These are phyloP conservation scores for Leersia perrieri DNA, from an alignment of 176 grass and related monocot genomes.

Conservation along the genomic window DNA sequence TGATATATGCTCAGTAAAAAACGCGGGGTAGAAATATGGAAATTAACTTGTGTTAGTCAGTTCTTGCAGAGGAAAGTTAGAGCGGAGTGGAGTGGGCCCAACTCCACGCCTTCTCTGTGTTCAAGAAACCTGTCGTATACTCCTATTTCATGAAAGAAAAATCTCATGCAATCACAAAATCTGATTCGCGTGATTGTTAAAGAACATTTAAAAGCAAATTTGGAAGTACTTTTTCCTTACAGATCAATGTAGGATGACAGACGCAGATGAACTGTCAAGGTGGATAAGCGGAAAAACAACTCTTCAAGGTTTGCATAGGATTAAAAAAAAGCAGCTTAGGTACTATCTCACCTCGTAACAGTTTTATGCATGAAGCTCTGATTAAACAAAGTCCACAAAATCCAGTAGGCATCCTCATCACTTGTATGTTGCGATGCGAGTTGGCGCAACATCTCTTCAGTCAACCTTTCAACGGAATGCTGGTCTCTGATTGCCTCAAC, in stretches of 20 bases:
- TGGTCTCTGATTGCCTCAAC: constrained; percentile 82
- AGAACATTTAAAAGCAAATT: neutral
- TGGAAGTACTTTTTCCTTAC: neutral
- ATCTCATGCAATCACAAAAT: neutral
- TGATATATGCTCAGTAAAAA: neutral
- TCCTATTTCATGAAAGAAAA: neutral
- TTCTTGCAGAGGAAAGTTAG: constrained; percentile 18
- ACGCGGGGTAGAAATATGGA: constrained; percentile 9
- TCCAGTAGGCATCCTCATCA: constrained; percentile 90
- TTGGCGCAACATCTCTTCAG: constrained; percentile 69
- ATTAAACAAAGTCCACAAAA: constrained; percentile 78
- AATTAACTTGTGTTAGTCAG: neutral
- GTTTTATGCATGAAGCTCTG: constrained; percentile 44
- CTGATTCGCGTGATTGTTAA: neutral
- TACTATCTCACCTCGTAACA: constrained; percentile 62
- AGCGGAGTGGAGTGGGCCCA: no score
- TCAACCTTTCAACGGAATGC: constrained; percentile 86
- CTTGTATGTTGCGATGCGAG: constrained; percentile 62
- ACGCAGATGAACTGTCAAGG: constrained; percentile 18
- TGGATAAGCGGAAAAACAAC: neutral
- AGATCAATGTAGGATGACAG: constrained; percentile 25
- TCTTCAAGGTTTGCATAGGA: constrained; percentile 6
- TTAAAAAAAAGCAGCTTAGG: constrained; percentile 5
- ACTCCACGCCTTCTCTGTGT: no score
- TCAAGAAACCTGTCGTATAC: no score